A percentile compares a stretch with the other conserved stretches of the same genome.
phyloP scores from a whole-genome alignment of 495 filamentous ascomycete species.

The Xylaria sp. region DNA sequence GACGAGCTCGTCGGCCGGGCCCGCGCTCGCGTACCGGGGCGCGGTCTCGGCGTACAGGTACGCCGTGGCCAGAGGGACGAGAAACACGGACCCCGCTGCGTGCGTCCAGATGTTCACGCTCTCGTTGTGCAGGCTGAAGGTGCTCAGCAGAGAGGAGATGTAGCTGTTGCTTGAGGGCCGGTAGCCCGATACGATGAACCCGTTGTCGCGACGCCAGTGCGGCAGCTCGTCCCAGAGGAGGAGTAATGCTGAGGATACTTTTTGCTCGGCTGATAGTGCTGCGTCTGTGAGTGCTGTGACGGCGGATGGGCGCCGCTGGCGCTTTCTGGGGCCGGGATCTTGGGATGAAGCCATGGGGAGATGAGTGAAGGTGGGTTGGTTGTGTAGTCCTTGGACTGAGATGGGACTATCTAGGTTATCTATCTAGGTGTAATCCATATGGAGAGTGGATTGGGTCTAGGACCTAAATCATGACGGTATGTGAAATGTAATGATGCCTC shows the following conservation, averaged over 20 bases:
- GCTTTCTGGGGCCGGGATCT: conserved; percentile 22
- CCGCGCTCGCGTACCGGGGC: conserved; percentile 70
- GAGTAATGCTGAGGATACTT: conserved; percentile 39
- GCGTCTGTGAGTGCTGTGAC: conserved; percentile 28
- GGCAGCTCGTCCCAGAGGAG: conserved; percentile 53
- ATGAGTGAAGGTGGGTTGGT: not conserved
- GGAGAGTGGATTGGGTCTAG: not conserved
- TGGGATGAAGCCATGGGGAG: conserved; percentile 31
- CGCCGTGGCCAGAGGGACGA: conserved; percentile 46
- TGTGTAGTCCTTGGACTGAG: not conserved
- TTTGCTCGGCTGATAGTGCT: conserved; percentile 38
- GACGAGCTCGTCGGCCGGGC: conserved; percentile 67
- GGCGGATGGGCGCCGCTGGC: conserved; percentile 33
- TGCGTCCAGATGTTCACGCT: conserved; percentile 95
- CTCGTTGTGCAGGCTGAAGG: conserved; percentile 73
- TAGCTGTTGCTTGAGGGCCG: conserved; percentile 49
- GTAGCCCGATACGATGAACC: conserved; percentile 52
- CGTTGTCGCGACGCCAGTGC: conserved; percentile 55
- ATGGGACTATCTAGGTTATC: not conserved
- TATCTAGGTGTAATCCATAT: not conserved
- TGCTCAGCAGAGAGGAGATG: conserved; percentile 41
- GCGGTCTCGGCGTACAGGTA: conserved; percentile 51
- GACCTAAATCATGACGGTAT: not conserved
- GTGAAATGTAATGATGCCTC: not conserved
- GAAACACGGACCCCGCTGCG: conserved; percentile 67